Evolutionary conservation across 805 yeast genomes (phyloP), one percentile per base, ranked within the genome.

Genomic region (Candida pseudoglaebosa): DNA sequence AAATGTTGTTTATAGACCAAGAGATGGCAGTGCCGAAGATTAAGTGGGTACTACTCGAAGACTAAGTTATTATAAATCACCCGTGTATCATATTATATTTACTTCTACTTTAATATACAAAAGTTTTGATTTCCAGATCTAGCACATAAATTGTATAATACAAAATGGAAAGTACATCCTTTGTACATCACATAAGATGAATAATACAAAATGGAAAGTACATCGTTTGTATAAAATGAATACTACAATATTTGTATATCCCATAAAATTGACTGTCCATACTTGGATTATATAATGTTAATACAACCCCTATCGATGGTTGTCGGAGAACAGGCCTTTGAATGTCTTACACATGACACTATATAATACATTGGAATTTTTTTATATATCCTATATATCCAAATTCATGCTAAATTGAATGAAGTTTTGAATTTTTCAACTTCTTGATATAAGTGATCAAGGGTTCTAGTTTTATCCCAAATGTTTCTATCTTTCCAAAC

Each of bases 21-120:
- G 99, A 61, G 99, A 93, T 59, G 99, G 99, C 24, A 75, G 84
- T 61, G 90, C 81, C 34, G 77, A 75, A 39, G 86, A 81, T 56
- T 80, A 53, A 48, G 34, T 28, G 24, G 19, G 10, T 22, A 22
- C 9, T 8, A 22, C 7, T 22, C 24, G 24, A n/a, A n/a, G n/a
- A n/a, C n/a, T n/a, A n/a, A n/a, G n/a, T n/a, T n/a, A n/a, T n/a
- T n/a, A n/a, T n/a, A n/a, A n/a, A n/a, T n/a, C n/a, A n/a, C n/a
- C n/a, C n/a, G n/a, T n/a, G n/a, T n/a, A n/a, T 9, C 20, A 16
- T 30, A 17, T 30, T 17, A 15, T 30, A 15, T 5, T 15, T 30
- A 30, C 32, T 28, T 10, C 14, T 12, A 12, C 15, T 13, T 14
- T 28, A 26, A 26, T 26, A 26, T 26, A 26, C 29, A 26, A 9